Evolutionary conservation across 331 rosid genomes (phyloP), one percentile per base, ranked within the genome.

Genomic region (Quercus tomentella): DNA sequence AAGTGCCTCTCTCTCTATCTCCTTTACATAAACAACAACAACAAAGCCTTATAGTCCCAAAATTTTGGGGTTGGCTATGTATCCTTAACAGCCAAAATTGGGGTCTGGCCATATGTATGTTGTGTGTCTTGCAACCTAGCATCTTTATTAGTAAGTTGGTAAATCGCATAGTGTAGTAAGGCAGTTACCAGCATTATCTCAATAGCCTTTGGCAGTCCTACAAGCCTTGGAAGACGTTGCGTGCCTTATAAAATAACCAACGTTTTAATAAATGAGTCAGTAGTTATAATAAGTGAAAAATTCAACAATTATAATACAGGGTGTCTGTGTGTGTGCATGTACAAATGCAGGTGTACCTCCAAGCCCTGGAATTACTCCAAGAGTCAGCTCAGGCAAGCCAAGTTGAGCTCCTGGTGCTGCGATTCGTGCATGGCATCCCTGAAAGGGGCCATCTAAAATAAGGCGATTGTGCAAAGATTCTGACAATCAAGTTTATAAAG

Each of bases 361-460:
- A 79, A 93, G 92, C 56, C 99, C 99, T 2, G 99, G 99, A 81
- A 96, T 92, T 15, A 96, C 75, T 81, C 99, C 99, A 41, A 96
- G 97, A 1, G 98, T 37, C 84, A 96, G 86, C 87, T 96, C 99
- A 20, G 99, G 99, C 82, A 93, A 83, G 80, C 99, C 97, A 63
- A 96, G 91, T 79, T 90, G 98, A 85, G 97, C 76, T 79, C 82
- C 84, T 20, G 99, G 98, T 80, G 91, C 92, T 25, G 98, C 88
- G 84, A 96, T 74, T 28, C 99, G 99, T 0, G 98, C 97, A 85
- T 96, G 99, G 77, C 94, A 91, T 80, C 92, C 99, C 99, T 96
- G 84, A 67, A 83, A 5, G 68, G 74, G 35, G 71, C 20, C 20
- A 23, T 56, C 70, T 66, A 52, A 62, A 73, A 79, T 67, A 54